phyloP scores from a whole-genome alignment of 1,139 yeast species.

The Hyphopichia pseudoburtonii region DNA sequence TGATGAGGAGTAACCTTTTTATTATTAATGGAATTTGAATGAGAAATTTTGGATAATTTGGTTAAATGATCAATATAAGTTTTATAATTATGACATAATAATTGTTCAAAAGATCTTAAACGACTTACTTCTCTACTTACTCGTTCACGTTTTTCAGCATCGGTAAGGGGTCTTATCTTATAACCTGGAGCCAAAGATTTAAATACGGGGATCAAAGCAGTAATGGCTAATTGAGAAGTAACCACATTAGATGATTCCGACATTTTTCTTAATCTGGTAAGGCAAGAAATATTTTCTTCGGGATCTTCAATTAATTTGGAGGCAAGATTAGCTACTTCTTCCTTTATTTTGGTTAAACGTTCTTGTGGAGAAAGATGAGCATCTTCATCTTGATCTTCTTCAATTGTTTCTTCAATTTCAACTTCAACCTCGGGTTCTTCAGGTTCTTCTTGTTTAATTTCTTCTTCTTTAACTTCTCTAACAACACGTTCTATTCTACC shows the following conservation, averaged over 20 bases:
- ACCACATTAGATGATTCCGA: constrained; percentile 65
- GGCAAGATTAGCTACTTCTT: constrained; percentile 80
- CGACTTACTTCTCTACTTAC: constrained; percentile 80
- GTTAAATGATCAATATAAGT: constrained; percentile 62
- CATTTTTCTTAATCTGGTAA: constrained; percentile 73
- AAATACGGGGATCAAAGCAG: constrained; percentile 82
- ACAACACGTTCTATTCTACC: constrained; percentile 71
- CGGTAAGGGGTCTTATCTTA: constrained; percentile 78
- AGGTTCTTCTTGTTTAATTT: constrained; percentile 18
- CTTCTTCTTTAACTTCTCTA: constrained; percentile 28
- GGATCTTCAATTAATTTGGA: constrained; percentile 83
- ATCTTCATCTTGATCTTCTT: constrained; percentile 39
- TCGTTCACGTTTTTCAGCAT: constrained; percentile 75
- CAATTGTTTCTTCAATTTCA: constrained; percentile 19
- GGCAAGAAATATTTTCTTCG: constrained; percentile 71
- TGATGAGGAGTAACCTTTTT: constrained; percentile 37
- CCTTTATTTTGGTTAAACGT: constrained; percentile 63
- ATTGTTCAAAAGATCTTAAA: constrained; percentile 77
- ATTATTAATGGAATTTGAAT: constrained; percentile 40
- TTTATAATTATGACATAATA: constrained; percentile 66
- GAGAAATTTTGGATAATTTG: constrained; percentile 38
- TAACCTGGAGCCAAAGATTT: constrained; percentile 87
- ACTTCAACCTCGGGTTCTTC: constrained; percentile 18
- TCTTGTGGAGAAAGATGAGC: constrained; percentile 57
- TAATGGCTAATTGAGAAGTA: constrained; percentile 69